Evolutionary conservation across 108 stramenopile genomes (phyloP).

Genomic region (Discostella pseudostelligera): DNA sequence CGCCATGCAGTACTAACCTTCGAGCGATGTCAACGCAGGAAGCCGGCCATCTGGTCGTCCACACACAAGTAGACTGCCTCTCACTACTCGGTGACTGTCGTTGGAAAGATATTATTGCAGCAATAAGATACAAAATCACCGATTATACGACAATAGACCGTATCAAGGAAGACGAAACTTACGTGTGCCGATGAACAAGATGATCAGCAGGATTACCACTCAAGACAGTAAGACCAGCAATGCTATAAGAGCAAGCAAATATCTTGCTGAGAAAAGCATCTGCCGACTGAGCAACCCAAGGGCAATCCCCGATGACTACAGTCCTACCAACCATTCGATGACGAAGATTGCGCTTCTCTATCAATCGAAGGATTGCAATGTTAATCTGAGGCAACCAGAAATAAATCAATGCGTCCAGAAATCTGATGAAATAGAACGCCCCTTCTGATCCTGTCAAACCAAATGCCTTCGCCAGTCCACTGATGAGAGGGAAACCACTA

Average conservation of each 20-base stretch:
- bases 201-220: slow-evolving; percentile 61
- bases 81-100: slow-evolving; percentile 50
- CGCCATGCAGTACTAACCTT: slow-evolving; percentile 8
- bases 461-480: slow-evolving; percentile 33
- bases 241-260: slow-evolving; percentile 58
- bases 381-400: slow-evolving; percentile 62
- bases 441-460: slow-evolving; percentile 27
- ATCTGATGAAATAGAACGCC: slow-evolving; percentile 37
- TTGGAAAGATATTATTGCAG: background rate
- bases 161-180: background rate
- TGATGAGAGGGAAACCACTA: slow-evolving; percentile 38
- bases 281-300: slow-evolving; percentile 58
- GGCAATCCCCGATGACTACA: slow-evolving; percentile 61
- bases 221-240: slow-evolving; percentile 54
- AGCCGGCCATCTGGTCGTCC: slow-evolving; percentile 67
- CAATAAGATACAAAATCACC: background rate
- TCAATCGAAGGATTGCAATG: slow-evolving; percentile 40
- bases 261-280: slow-evolving; percentile 66
- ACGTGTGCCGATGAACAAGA: slow-evolving; percentile 61
- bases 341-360: slow-evolving; percentile 48
- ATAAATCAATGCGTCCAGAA: slow-evolving; percentile 58
- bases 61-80: slow-evolving; percentile 57
- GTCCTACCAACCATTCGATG: slow-evolving; percentile 72
- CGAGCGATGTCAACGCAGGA: slow-evolving; percentile 52
- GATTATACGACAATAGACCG: background rate